Evolutionary conservation across 2,329 filamentous ascomycete species (phyloP).

Genomic region (Blastomyces percursus): DNA sequence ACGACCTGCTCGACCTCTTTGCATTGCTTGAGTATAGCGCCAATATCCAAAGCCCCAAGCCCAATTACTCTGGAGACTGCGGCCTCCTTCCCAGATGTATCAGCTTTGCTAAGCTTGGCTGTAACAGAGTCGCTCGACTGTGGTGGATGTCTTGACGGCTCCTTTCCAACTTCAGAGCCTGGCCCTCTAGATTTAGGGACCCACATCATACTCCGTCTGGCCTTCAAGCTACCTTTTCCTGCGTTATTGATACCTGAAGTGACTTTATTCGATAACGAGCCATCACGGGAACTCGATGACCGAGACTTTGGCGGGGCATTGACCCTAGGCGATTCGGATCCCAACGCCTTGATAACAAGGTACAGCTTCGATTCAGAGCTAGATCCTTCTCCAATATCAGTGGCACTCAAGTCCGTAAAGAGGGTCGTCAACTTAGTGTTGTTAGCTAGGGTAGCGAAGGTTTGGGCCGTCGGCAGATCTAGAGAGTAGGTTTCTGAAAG

Average conservation of each 20-base stretch:
- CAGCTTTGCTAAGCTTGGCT: slow-evolving; percentile 20
- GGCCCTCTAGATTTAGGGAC: slow-evolving; percentile 25
- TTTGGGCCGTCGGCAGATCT: slow-evolving; percentile 63
- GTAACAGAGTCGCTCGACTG: slow-evolving; percentile 24
- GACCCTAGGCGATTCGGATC: slow-evolving; percentile 40
- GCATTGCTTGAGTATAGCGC: slow-evolving; percentile 58
- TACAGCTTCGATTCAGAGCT: slow-evolving; percentile 61
- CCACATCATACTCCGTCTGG: slow-evolving; percentile 38
- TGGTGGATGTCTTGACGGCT: slow-evolving; percentile 18
- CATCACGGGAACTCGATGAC: slow-evolving; percentile 28
- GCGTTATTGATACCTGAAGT: slow-evolving; percentile 22
- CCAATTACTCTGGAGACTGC: slow-evolving; percentile 58
- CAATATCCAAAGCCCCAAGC: slow-evolving; percentile 66
- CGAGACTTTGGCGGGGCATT: slow-evolving; percentile 18
- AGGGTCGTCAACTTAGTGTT: slow-evolving; percentile 67
- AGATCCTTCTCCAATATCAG: slow-evolving; percentile 57
- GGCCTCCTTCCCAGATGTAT: slow-evolving; percentile 24
- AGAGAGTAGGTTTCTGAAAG: slow-evolving; percentile 77
- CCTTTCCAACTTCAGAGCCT: slow-evolving; percentile 24
- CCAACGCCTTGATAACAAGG: slow-evolving; percentile 69
- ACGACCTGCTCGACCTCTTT: slow-evolving; percentile 66
- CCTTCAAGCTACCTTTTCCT: slow-evolving; percentile 28
- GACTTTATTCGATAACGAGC: slow-evolving; percentile 19
- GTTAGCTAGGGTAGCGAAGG: slow-evolving; percentile 53
- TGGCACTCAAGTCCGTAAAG: slow-evolving; percentile 72